Conservation (phyloP, 177 flowering plant genomes). For the Vitis hybrid region DNA sequence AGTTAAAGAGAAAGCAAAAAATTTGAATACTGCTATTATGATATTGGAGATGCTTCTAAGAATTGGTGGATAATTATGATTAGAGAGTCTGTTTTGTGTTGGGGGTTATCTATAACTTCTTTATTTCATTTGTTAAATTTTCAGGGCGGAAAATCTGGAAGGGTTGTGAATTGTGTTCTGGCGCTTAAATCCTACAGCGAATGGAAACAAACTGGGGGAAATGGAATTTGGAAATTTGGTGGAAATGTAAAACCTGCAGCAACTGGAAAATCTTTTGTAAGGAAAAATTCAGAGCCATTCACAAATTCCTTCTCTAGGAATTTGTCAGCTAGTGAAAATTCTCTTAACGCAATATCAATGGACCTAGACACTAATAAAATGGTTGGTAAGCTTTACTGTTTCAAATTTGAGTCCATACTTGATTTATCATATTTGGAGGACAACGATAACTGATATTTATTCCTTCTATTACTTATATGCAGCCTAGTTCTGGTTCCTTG, state of each 20-base stretch:
- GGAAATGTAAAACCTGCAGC: slow-evolving; percentile 55
- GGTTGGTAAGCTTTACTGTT: slow-evolving; percentile 49
- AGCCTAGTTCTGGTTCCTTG: slow-evolving; percentile 56
- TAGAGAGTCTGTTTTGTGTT: not conserved
- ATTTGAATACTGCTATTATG: not conserved
- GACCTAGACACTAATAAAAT: slow-evolving; percentile 51
- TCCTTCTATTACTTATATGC: slow-evolving; percentile 16
- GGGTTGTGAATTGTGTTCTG: slow-evolving; percentile 79
- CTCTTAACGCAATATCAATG: slow-evolving; percentile 21
- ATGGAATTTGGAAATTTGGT: slow-evolving; percentile 81
- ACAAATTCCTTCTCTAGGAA: slow-evolving; percentile 60
- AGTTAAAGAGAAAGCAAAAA: not conserved
- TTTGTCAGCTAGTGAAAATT: slow-evolving; percentile 53
- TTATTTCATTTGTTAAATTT: slow-evolving; percentile 2
- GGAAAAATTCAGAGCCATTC: slow-evolving; percentile 86
- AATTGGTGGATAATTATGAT: not conserved
- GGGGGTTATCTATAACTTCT: not conserved
- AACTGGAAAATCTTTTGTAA: slow-evolving; percentile 56
- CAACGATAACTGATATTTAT: not conserved
- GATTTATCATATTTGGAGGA: not conserved
- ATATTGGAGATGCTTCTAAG: slow-evolving; percentile 10
- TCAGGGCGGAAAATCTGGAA: slow-evolving; percentile 86
- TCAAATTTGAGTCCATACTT: not conserved
- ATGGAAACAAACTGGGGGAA: slow-evolving; percentile 80
- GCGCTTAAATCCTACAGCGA: slow-evolving; percentile 88